Percentiles rank a stretch among this genome's conserved stretches.
Evolutionary conservation across 75 land plant genomes (phyloP).

Genomic region (Larix kaempferi): DNA sequence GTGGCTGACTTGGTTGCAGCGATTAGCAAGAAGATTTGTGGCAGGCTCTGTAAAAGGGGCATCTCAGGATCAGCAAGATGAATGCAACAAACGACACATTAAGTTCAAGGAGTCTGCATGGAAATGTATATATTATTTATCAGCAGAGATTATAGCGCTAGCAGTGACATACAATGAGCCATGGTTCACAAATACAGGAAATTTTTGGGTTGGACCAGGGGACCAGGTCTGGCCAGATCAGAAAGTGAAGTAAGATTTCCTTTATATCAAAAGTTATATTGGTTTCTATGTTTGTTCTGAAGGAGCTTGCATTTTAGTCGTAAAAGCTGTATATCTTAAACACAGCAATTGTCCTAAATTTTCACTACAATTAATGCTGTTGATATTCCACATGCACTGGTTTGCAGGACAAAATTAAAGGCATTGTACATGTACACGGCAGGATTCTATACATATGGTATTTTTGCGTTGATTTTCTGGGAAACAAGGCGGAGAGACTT

Average conservation of each 20-base stretch:
- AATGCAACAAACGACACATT: slow-evolving; percentile 45
- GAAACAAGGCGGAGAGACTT: slow-evolving; percentile 93
- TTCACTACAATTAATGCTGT: neutral
- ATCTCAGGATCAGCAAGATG: slow-evolving; percentile 31
- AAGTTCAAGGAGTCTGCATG: slow-evolving; percentile 98
- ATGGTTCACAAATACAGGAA: slow-evolving; percentile 75
- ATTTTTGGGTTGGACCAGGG: slow-evolving; percentile 94
- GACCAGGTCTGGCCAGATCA: slow-evolving; percentile 92
- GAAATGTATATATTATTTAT: slow-evolving; percentile 82
- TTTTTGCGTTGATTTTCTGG: slow-evolving; percentile 96
- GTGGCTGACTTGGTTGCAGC: slow-evolving; percentile 35
- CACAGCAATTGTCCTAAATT: neutral
- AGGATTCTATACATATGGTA: slow-evolving; percentile 93
- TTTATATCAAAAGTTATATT: neutral
- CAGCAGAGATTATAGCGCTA: slow-evolving; percentile 65
- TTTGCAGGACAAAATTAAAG: slow-evolving; percentile 76
- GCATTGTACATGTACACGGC: slow-evolving; percentile 81
- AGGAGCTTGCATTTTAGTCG: neutral
- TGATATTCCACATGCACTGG: neutral
- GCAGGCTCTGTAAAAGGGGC: slow-evolving; percentile 19
- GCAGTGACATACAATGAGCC: slow-evolving; percentile 76
- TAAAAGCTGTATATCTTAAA: neutral
- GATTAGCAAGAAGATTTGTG: slow-evolving; percentile 42
- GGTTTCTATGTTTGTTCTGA: neutral
- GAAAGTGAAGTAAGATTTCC: slow-evolving; percentile 63